A percentile compares a stretch with the other conserved stretches of the same genome.
phyloP scores from a whole-genome alignment of 2,329 filamentous ascomycete species.

The Sphaerulina vaccinii region DNA sequence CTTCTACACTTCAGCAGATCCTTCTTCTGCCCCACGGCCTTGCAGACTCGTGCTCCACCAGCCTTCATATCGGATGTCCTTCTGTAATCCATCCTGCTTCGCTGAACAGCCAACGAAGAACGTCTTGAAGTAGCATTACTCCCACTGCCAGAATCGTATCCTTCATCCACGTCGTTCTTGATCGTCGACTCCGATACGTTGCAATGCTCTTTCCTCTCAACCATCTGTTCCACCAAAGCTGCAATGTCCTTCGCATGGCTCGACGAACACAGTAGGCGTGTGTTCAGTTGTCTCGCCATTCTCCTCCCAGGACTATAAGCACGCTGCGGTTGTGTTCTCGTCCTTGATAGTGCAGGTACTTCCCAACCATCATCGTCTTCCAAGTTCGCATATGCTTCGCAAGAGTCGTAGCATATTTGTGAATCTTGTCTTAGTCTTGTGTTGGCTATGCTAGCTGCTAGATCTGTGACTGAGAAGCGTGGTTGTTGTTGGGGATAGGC shows the following conservation, averaged over 20 bases:
- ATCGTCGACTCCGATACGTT: constrained; percentile 19
- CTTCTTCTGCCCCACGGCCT: constrained; percentile 28
- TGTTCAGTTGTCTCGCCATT: constrained; percentile 43
- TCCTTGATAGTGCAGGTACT: constrained; percentile 22
- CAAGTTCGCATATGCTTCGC: constrained; percentile 35
- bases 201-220: constrained; percentile 45
- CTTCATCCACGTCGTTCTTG: too few relatives aligned
- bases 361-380: constrained; percentile 35
- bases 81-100: constrained; percentile 22
- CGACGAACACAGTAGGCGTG: constrained; percentile 42
- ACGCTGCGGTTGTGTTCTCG: constrained; percentile 21
- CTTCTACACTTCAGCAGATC: constrained; percentile 21
- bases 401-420: constrained; percentile 36
- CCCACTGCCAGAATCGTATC: background rate
- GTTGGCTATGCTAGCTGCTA: constrained; percentile 32
- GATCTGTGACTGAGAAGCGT: constrained; percentile 34
- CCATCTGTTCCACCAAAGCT: constrained; percentile 44
- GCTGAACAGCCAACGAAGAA: constrained; percentile 23
- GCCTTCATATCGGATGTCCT: constrained; percentile 28
- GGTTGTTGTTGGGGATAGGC: constrained; percentile 27
- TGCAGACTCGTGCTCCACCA: constrained; percentile 30
- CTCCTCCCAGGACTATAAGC: constrained; percentile 40
- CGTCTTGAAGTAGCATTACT: constrained; percentile 21
- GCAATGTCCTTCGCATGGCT: constrained; percentile 44
- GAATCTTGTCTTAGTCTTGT: constrained; percentile 31